Base-by-base conservation (phyloP, 768 basidiomycete genomes). In the Cubamyces sp. region DNA sequence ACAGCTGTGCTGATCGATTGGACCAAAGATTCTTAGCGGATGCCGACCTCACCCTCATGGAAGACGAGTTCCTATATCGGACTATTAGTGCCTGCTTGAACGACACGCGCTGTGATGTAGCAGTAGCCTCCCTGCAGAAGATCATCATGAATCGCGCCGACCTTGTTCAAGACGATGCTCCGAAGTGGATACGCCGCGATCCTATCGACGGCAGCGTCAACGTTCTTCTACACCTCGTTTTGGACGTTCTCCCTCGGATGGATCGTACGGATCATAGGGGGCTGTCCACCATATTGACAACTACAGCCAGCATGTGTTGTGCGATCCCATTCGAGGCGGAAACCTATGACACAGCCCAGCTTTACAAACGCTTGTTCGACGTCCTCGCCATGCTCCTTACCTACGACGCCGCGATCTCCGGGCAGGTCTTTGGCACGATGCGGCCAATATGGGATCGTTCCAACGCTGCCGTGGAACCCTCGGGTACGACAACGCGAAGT, bases 1-100 rank as follows among this genome's bases (percentile, higher is more conserved):
- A 57, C 7, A 30, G 28, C 9, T 19, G 26, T 15, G 61, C 61
- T 14, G 58, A 45, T 0, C 21, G 53, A 9, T 56, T 68, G 3
- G 67, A 68, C 34, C 55, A 60, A 30, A 49, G 54, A 25, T 51
- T 68, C 19, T 62, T 68, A 11, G 67, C 54, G 2, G 62, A 41
- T 23, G 67, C 67, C 3, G 64, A 68, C 42, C 55, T 55, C 12
- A 49, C 64, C 0, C 60, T 66, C 53, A 68, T 68, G 67, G 67
- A 68, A 48, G 62, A 68, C 56, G 54, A 64, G 26, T 57, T 68
- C 43, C 56, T 68, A 4, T 59, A 52, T 25, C 46, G 45, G 7
- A 60, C 64, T n/a, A 52, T 68, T 34, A 43, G 64, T 16, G 28
- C 58, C 6, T 68, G 67, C 28, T 37, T 68, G 49, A 41, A 48